phyloP scores from a whole-genome alignment of 1,139 yeast genomes.

The Yamadazyma mexicana region DNA sequence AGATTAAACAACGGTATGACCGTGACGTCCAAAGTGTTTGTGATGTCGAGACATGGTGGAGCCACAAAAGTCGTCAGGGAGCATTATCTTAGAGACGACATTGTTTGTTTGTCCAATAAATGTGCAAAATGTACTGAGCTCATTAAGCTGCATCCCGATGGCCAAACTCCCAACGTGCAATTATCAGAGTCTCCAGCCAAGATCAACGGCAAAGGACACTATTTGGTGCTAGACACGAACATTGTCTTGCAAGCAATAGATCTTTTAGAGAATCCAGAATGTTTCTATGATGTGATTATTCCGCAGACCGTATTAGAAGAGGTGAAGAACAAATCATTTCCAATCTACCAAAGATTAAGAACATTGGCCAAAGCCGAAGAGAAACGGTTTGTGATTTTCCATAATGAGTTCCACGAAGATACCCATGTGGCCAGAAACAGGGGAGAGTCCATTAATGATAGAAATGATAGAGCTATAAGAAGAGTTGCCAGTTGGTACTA shows the following conservation, averaged over 20 bases:
- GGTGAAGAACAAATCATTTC: conserved; percentile 82
- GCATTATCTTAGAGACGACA: conserved; percentile 88
- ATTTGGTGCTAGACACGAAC: conserved; percentile 84
- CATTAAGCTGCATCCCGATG: conserved; percentile 56
- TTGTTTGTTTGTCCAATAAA: conserved; percentile 79
- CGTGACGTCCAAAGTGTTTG: conserved; percentile 89
- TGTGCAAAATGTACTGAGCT: conserved; percentile 65
- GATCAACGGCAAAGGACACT: conserved; percentile 50
- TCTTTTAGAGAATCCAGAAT: conserved; percentile 71
- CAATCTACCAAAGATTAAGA: conserved; percentile 83
- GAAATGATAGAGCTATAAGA: conserved; percentile 91
- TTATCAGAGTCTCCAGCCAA: conserved; percentile 52
- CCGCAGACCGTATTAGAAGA: conserved; percentile 96
- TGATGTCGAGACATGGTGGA: conserved; percentile 84
- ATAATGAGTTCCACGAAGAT: conserved; percentile 81
- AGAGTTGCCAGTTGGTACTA: conserved; percentile 71
- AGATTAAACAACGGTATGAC: conserved; percentile 56
- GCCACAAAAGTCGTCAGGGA: conserved; percentile 92
- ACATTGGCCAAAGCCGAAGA: conserved; percentile 74
- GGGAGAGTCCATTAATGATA: conserved; percentile 80
- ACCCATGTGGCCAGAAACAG: conserved; percentile 65
- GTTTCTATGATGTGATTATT: conserved; percentile 84
- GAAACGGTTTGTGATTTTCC: conserved; percentile 87
- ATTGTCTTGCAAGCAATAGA: conserved; percentile 89
- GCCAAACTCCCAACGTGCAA: conserved; percentile 49